phyloP scores from a whole-genome alignment of 2,329 filamentous ascomycete genomes.

The Aureobasidium zeae region DNA sequence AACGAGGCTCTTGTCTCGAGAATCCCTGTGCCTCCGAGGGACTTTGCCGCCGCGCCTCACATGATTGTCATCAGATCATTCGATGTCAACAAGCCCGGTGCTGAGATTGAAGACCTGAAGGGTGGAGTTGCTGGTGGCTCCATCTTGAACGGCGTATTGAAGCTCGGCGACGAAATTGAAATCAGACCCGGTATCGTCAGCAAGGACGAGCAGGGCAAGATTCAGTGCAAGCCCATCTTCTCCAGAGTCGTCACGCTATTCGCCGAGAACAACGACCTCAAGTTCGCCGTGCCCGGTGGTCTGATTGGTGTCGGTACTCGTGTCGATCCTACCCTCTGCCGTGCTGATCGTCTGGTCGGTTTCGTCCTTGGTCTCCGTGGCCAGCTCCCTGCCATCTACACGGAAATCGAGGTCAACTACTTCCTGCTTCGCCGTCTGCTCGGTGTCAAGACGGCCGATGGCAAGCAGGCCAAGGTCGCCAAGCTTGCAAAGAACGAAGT shows the following conservation, averaged over 20 bases:
- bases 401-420: conserved; percentile 98
- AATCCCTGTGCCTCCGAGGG: conserved; percentile 82
- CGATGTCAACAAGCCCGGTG: conserved; percentile 99
- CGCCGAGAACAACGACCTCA: conserved; percentile 95
- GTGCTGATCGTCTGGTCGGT: conserved; percentile 96
- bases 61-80: conserved; percentile 99
- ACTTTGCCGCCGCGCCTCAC: conserved; percentile 86
- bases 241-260: conserved; percentile 90
- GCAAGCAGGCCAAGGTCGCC: conserved; percentile 98
- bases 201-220: conserved; percentile 83
- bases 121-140: conserved; percentile 96
- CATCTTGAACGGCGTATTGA: conserved; percentile 92
- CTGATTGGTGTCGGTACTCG: conserved; percentile 94
- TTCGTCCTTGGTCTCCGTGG: conserved; percentile 95
- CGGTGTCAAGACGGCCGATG: conserved; percentile 94
- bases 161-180: conserved; percentile 96
- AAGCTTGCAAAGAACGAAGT: conserved; percentile 98
- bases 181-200: conserved; percentile 98
- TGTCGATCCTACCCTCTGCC: conserved; percentile 94
- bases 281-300: conserved; percentile 95
- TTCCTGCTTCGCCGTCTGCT: conserved; percentile 90
- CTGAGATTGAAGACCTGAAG: conserved; percentile 96
- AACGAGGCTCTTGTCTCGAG: conserved; percentile 93
- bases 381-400: conserved; percentile 91
- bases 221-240: conserved; percentile 96